A percentile compares a stretch with the other conserved stretches of the same genome.
Evolutionary conservation across 176 grass and related monocot genomes (phyloP).

Genomic region (Ampelocalamus luodianensis): DNA sequence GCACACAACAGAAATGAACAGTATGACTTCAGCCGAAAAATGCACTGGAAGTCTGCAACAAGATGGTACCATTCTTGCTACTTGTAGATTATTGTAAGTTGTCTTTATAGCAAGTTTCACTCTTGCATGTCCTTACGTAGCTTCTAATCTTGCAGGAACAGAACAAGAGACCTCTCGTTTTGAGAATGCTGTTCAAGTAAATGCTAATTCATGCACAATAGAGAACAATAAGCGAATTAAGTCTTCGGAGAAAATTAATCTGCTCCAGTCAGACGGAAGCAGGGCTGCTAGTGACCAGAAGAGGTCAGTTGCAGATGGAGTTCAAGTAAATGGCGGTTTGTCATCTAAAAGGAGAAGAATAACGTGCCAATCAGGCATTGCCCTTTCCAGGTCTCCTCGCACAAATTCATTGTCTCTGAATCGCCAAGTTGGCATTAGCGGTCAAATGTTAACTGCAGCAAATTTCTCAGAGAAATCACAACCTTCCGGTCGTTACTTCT

Average conservation of each 20-base stretch:
- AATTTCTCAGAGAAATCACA: constrained; percentile 42
- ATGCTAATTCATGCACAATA: constrained; percentile 33
- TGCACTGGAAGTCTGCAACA: constrained; percentile 32
- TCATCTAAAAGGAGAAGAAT: constrained; percentile 50
- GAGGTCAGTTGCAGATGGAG: constrained; percentile 42
- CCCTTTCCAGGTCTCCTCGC: constrained; percentile 21
- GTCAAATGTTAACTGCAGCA: constrained; percentile 26
- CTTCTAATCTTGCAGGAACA: constrained; percentile 47
- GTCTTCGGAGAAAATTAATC: constrained; percentile 37
- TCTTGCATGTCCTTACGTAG: constrained; percentile 28
- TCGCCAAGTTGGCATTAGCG: constrained; percentile 30
- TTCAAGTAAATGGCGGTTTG: constrained; percentile 17
- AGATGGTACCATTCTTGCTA: constrained; percentile 41
- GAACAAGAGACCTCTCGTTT: constrained; percentile 36
- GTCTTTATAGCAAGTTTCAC: constrained; percentile 11
- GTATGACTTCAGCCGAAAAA: constrained; percentile 1
- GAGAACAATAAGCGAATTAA: constrained; percentile 26
- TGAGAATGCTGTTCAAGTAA: constrained; percentile 47
- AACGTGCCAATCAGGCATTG: constrained; percentile 9
- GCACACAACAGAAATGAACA: constrained; percentile 41
- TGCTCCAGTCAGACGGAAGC: constrained; percentile 15
- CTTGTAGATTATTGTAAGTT: constrained; percentile 29
- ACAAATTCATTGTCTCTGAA: constrained; percentile 38
- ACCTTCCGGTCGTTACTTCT: constrained; percentile 34
- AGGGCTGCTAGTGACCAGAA: constrained; percentile 34